Base-by-base conservation (phyloP, 2,329 filamentous ascomycete species). In the Botrytis galanthina region DNA sequence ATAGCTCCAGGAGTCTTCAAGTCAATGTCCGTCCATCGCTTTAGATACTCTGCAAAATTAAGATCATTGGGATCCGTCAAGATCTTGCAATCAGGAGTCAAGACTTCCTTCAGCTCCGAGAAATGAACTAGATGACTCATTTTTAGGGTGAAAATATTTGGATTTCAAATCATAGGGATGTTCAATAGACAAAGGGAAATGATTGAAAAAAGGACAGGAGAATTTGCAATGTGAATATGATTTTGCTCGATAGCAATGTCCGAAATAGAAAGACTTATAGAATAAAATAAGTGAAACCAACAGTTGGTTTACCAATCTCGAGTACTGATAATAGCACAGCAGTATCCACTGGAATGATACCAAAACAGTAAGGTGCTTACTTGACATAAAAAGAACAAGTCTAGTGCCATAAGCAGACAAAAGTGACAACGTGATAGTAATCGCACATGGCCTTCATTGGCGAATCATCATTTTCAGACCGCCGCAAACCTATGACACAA, bases 21-120 rank as follows among this genome's bases (percentile, higher is more conserved):
- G 32, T 62, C 71, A 62, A 77, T 63, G 39, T 77, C 60, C 10
- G 73, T 77, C 73, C 73, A 77, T 62, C 74, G 71, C 29, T 71
- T 60, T 14, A 62, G 9, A 37, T 72, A 68, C 26, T 72, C 59
- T 20, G 71, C 32, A 51, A 76, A 76, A 18, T 44, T 22, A 8
- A n/a, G 3, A 69, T 62, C 42, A 14, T 26, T 39, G 12, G 63
- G 37, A 39, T 69, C 70, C 1, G 62, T 60, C 18, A 72, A 48
- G 48, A 72, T 72, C 35, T 60, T 39, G 14, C n/a, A 37, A 26
- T 42, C 35, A 7, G 62, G 32, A 32, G 37, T 26, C n/a, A 68
- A n/a, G 14, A 20, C 39, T 10, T 26, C 22, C 16, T 61, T 20
- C 18, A 73, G 22, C 14, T 42, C 20, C 3, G 42, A 26, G 22